A percentile compares a stretch with the other conserved stretches of the same genome.
Evolutionary conservation across 2,329 filamentous ascomycete genomes (phyloP).

Genomic region (Seiridium cupressi): DNA sequence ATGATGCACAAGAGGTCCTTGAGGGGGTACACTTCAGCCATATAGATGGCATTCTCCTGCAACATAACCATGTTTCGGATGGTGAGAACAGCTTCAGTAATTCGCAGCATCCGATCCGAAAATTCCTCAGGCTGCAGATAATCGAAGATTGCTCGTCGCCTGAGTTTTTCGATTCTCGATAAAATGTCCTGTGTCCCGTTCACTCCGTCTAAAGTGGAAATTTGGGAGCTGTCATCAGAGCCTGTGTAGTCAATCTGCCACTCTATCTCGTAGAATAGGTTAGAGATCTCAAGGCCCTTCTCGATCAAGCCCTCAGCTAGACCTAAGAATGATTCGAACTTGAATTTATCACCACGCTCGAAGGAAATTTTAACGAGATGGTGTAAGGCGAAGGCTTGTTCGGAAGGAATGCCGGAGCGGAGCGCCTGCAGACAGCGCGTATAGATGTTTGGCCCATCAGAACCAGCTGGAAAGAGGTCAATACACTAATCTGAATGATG

Average conservation of each 20-base stretch:
- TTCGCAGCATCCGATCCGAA: constrained; percentile 67
- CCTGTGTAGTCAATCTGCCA: constrained; percentile 74
- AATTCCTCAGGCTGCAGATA: constrained; percentile 72
- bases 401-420: constrained; percentile 72
- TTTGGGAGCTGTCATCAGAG: constrained; percentile 51
- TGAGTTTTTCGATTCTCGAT: constrained; percentile 66
- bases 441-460: constrained; percentile 85
- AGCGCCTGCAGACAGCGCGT: constrained; percentile 82
- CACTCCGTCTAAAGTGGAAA: constrained; percentile 49
- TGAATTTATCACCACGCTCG: constrained; percentile 92
- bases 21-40: constrained; percentile 71
- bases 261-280: constrained; percentile 76
- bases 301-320: constrained; percentile 86
- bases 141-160: constrained; percentile 58
- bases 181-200: constrained; percentile 72
- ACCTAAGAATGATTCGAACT: constrained; percentile 87
- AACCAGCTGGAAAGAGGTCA: constrained; percentile 44
- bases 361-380: constrained; percentile 95
- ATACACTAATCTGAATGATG: constrained; percentile 8
- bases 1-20: constrained; percentile 82
- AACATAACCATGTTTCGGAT: constrained; percentile 96
- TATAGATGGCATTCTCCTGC: constrained; percentile 80
- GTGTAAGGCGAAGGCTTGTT: constrained; percentile 90
- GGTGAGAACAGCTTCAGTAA: constrained; percentile 84
- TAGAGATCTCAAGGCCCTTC: constrained; percentile 76